phyloP scores from a whole-genome alignment of 306 rosid genomes.

The Vigna unguiculata region DNA sequence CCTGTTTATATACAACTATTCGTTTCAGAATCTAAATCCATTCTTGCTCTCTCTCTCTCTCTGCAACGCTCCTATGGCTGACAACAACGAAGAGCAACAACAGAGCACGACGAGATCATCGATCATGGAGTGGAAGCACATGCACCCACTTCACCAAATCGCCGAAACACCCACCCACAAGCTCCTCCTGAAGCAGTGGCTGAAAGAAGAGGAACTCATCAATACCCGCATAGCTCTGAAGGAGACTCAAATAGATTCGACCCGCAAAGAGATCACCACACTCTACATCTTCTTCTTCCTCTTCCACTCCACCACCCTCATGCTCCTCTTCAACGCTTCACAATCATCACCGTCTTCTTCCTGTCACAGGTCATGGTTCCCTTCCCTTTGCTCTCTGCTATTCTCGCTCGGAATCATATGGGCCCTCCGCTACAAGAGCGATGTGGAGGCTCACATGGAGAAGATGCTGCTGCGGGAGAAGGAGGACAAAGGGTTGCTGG shows the following conservation, averaged over 20 bases:
- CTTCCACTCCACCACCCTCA: constrained; percentile 82
- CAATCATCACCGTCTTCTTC: constrained; percentile 56
- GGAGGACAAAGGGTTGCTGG: constrained; percentile 69
- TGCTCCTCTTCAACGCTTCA: constrained; percentile 76
- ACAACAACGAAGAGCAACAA: constrained; percentile 53
- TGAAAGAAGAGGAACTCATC: constrained; percentile 89
- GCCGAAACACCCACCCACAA: constrained; percentile 92
- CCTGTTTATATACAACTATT: constrained; percentile 35
- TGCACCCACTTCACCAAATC: constrained; percentile 94
- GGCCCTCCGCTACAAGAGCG: constrained; percentile 91
- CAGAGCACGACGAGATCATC: constrained; percentile 52
- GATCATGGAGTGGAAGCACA: constrained; percentile 75
- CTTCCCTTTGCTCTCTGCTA: constrained; percentile 72
- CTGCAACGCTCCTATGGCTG: constrained; percentile 55
- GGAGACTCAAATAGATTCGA: constrained; percentile 82
- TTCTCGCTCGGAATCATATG: constrained; percentile 82
- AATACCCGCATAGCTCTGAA: constrained; percentile 69
- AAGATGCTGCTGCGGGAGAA: constrained; percentile 84
- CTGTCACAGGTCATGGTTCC: constrained; percentile 88
- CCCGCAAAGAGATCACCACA: constrained; percentile 74
- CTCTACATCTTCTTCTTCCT: constrained; percentile 92
- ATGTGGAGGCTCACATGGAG: constrained; percentile 80
- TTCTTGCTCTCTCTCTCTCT: background rate
- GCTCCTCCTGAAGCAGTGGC: constrained; percentile 98
- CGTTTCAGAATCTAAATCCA: background rate